phyloP scores from a whole-genome alignment of 1,284 basidiomycete genomes.

The Pseudozyma pruni region DNA sequence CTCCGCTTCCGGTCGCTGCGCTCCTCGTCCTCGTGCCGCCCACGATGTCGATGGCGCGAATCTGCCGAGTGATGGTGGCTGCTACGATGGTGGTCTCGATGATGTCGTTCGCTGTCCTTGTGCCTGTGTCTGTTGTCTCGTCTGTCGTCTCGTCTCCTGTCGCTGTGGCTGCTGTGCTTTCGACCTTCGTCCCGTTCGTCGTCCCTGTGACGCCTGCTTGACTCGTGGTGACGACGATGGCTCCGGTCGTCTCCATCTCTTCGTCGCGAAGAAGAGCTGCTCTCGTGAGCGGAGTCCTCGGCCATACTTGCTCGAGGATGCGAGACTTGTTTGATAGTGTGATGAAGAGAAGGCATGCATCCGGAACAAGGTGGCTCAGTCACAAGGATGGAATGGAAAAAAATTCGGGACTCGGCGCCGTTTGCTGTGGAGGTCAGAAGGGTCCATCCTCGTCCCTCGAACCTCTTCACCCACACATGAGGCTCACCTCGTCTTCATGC shows the following conservation, averaged over 20 bases:
- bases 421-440: too few species aligned
- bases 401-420: too few species aligned
- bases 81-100: constrained; percentile 17
- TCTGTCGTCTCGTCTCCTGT: not conserved
- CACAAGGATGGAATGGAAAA: not conserved
- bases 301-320: not conserved
- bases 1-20: constrained; percentile 69
- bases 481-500: too few species aligned
- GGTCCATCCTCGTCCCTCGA: too few species aligned
- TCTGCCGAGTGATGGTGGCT: constrained; percentile 10
- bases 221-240: constrained; percentile 15
- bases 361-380: not conserved
- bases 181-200: constrained; percentile 7
- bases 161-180: constrained; percentile 12
- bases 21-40: constrained; percentile 8
- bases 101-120: not conserved
- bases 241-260: constrained; percentile 12
- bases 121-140: constrained; percentile 8
- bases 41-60: constrained; percentile 3
- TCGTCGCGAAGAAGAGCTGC: constrained; percentile 3
- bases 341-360: not conserved
- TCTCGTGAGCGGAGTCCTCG: not conserved
- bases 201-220: constrained; percentile 8
- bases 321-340: not conserved
- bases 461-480: too few species aligned